Conservation (phyloP, 2,329 filamentous ascomycete species). For the Hypoxylon sp. region DNA sequence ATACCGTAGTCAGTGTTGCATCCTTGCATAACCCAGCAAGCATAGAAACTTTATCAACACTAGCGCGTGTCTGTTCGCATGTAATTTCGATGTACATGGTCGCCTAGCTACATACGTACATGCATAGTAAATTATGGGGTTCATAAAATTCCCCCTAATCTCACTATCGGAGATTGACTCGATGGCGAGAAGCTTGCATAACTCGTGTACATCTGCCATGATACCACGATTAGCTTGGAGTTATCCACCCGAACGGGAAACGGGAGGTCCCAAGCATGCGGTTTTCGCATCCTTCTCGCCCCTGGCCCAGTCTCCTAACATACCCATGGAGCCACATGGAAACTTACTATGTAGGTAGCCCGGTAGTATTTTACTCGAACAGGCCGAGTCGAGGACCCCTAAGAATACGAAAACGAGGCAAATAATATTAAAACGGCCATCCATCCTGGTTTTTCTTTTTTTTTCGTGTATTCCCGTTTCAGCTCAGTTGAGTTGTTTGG, state of each 20-base stretch:
- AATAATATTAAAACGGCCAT: constrained; percentile 41
- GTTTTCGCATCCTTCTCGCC: constrained; percentile 14
- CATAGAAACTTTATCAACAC: background rate
- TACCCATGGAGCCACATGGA: constrained; percentile 41
- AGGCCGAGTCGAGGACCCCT: constrained; percentile 32
- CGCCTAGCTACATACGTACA: background rate
- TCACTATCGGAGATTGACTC: constrained; percentile 33
- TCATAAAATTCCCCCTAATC: constrained; percentile 25
- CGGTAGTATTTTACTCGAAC: constrained; percentile 12
- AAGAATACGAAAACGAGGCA: constrained; percentile 46
- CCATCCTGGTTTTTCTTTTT: constrained; percentile 30
- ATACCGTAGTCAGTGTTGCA: background rate
- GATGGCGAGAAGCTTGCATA: constrained; percentile 20
- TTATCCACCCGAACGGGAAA: constrained; percentile 10
- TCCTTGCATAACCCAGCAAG: background rate
- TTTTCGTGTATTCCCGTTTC: constrained; percentile 13
- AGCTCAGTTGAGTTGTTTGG: constrained; percentile 30
- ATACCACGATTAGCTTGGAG: constrained; percentile 2
- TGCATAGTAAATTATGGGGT: background rate
- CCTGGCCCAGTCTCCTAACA: background rate
- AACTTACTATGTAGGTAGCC: constrained; percentile 27
- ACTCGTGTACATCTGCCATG: background rate
- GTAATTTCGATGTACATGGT: constrained; percentile 5
- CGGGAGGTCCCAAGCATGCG: constrained; percentile 23
- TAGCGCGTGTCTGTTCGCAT: background rate